These are phyloP conservation scores for Sugiyamaella floridensis DNA, from an alignment of 805 yeast species.

Conservation along the genomic window DNA sequence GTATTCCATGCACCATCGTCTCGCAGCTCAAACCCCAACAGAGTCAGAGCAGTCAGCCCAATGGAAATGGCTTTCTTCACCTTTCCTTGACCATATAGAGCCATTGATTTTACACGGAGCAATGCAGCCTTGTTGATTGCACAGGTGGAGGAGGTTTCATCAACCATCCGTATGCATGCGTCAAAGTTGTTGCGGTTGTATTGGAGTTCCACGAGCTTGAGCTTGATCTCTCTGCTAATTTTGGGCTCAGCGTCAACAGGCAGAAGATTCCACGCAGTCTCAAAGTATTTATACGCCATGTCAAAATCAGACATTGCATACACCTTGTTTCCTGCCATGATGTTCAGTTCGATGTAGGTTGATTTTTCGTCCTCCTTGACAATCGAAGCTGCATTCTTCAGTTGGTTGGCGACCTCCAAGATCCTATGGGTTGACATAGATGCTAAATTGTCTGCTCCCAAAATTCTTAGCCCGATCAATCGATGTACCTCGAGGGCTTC, in stretches of 20 bases:
- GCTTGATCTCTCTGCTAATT: slow-evolving; percentile 11
- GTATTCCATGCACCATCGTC: slow-evolving; percentile 26
- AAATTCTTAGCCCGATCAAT: slow-evolving; percentile 38
- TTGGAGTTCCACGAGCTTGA: slow-evolving; percentile 22
- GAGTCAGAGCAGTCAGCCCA: slow-evolving; percentile 33
- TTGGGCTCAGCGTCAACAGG: slow-evolving; percentile 7
- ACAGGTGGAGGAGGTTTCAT: slow-evolving; percentile 24
- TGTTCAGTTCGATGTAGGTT: slow-evolving; percentile 35
- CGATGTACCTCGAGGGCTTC: slow-evolving; percentile 34
- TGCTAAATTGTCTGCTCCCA: slow-evolving; percentile 21
- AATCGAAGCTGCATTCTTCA: slow-evolving; percentile 32
- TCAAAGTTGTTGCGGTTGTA: slow-evolving; percentile 28
- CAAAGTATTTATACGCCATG: slow-evolving; percentile 37
- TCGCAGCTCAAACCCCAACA: slow-evolving; percentile 33
- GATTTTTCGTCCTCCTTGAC: slow-evolving; percentile 32
- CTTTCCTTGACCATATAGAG: slow-evolving; percentile 30
- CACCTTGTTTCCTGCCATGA: slow-evolving; percentile 41
- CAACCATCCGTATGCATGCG: slow-evolving; percentile 34
- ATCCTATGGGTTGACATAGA: slow-evolving; percentile 24
- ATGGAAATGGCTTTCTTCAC: slow-evolving; percentile 31
- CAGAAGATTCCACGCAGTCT: slow-evolving; percentile 29
- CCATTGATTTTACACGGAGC: slow-evolving; percentile 34
- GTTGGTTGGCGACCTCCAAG: slow-evolving; percentile 37
- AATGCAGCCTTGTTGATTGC: slow-evolving; percentile 29
- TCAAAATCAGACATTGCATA: slow-evolving; percentile 39